Base-by-base conservation (phyloP, 1,139 yeast genomes). In the Pichia norvegensis region DNA sequence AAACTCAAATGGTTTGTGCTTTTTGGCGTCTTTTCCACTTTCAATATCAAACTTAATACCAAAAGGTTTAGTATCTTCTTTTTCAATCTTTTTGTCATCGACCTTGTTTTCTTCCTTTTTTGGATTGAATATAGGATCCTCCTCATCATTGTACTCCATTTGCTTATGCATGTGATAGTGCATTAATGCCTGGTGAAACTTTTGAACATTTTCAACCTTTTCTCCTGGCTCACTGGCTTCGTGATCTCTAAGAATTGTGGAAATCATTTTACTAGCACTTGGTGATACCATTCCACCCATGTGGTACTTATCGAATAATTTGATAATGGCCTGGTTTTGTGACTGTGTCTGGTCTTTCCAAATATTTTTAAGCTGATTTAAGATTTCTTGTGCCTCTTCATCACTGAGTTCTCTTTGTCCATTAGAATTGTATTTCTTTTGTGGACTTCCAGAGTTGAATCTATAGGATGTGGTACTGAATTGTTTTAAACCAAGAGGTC, bases 251-350 rank as follows among this genome's bases (percentile, higher is more conserved):
- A 60, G 45, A 41, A 62, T 55, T 0, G 52, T 43, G 23, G 58
- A 54, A 25, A 60, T 51, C 45, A 61, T 50, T 38, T 57, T 57
- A 9, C 60, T 52, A n/a, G 63, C 57, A 25, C 57, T 50, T 7
- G 62, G 61, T n/a, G 62, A 56, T 20, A 56, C 53, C 43, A 61
- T 38, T 7, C 63, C 64, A 19, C 62, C 62, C 45, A 62, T 58
- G 43, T 60, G 49, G 44, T 58, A 57, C 36, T 57, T 52, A 17
- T 55, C 55, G 40, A 61, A 55, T 27, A 62, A 39, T 38, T 45
- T 44, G 25, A 46, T 51, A 19, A 56, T 41, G 40, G 48, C 46
- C 29, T 56, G 54, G 4, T 46, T 48, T 33, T 56, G 59, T 14
- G 52, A 45, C 19, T 55, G 41, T 4, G 51, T 45, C 11, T 47